Conservation (phyloP, 129 eudicot species). For the Flaveria brownii region DNA sequence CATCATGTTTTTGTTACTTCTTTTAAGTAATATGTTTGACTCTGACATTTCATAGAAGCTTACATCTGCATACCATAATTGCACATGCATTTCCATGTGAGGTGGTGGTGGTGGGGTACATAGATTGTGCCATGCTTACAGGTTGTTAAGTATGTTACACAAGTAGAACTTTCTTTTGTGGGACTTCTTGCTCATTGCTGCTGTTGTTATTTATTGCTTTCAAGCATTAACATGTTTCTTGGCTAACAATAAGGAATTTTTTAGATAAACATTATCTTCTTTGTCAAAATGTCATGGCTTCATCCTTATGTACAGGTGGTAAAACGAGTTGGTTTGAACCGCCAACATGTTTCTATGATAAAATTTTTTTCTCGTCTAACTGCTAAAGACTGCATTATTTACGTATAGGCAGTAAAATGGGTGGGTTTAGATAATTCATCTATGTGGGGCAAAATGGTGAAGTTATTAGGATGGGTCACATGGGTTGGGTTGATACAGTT, state of each 20-base stretch:
- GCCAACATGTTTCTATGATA: neutral
- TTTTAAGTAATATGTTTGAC: constrained; percentile 11
- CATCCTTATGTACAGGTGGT: neutral
- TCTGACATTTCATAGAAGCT: constrained; percentile 15
- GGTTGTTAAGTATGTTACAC: constrained; percentile 30
- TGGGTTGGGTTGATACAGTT: neutral
- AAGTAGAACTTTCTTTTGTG: constrained; percentile 12
- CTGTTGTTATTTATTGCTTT: neutral
- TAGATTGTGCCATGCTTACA: constrained; percentile 32
- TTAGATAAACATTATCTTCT: constrained; percentile 1
- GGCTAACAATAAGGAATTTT: neutral
- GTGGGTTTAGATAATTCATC: neutral
- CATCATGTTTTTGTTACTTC: neutral
- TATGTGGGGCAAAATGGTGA: neutral
- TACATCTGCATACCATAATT: constrained; percentile 26
- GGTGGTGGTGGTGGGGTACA: constrained; percentile 16
- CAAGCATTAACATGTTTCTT: constrained; percentile 23
- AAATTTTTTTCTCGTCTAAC: neutral
- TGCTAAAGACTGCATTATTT: neutral
- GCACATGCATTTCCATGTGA: constrained; percentile 40
- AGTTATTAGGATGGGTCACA: neutral
- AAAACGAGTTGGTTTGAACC: neutral
- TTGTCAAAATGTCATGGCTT: neutral
- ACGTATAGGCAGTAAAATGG: neutral
- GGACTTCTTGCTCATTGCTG: constrained; percentile 30